phyloP scores from a whole-genome alignment of 2,329 filamentous ascomycete species.

The Ascochyta lentis region DNA sequence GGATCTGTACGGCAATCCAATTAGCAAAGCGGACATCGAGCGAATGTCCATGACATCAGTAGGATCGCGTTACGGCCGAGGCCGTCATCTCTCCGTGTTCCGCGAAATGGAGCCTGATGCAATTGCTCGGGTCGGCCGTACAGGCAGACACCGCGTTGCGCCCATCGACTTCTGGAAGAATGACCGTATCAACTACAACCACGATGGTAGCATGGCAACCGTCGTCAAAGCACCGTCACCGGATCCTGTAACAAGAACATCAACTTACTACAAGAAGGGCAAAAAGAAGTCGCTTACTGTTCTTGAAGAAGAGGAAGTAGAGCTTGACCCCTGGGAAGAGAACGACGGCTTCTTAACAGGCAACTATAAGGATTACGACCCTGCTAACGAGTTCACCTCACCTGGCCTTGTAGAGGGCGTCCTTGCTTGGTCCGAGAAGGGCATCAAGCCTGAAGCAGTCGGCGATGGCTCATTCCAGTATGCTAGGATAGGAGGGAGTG shows the following conservation, averaged over 20 bases:
- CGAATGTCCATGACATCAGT: slow-evolving; percentile 43
- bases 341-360: slow-evolving; percentile 69
- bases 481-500: slow-evolving; percentile 73
- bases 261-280: slow-evolving; percentile 40
- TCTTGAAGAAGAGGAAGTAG: slow-evolving; percentile 61
- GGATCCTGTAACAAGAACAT: slow-evolving; percentile 42
- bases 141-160: slow-evolving; percentile 77
- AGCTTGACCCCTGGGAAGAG: slow-evolving; percentile 74
- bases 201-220: slow-evolving; percentile 74
- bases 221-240: slow-evolving; percentile 76
- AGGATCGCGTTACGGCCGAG: slow-evolving; percentile 40
- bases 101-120: slow-evolving; percentile 43
- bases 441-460: slow-evolving; percentile 65
- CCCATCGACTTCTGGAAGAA: slow-evolving; percentile 88
- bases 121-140: slow-evolving; percentile 57
- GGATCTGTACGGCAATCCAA: slow-evolving; percentile 40
- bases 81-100: slow-evolving; percentile 45
- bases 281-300: slow-evolving; percentile 41
- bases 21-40: slow-evolving; percentile 42
- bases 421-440: slow-evolving; percentile 64
- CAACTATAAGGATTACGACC: slow-evolving; percentile 69
- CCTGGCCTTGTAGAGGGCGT: slow-evolving; percentile 61
- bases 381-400: slow-evolving; percentile 62
- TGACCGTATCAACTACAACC: slow-evolving; percentile 75
- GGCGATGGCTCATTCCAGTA: slow-evolving; percentile 79